phyloP scores from a whole-genome alignment of 352 stramenopile species.

The Phytophthora sojae region DNA sequence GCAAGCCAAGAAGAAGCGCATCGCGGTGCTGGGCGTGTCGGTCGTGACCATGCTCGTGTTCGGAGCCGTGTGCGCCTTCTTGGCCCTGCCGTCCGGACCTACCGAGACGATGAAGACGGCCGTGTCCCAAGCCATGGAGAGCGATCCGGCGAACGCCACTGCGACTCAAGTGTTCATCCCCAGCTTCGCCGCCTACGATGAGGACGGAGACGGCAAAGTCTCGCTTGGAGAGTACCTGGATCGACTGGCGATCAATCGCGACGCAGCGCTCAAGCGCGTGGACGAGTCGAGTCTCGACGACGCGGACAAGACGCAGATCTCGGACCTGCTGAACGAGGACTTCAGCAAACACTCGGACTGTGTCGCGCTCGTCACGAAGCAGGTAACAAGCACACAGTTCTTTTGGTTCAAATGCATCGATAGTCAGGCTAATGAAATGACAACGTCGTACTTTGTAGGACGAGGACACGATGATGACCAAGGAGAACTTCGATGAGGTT shows the following conservation, averaged over 20 bases:
- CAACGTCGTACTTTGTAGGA: slow-evolving; percentile 4
- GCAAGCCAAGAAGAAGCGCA: slow-evolving; percentile 21
- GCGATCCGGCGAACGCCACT: slow-evolving; percentile 11
- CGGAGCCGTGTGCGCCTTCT: slow-evolving; percentile 22
- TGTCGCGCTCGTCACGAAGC: slow-evolving; percentile 9
- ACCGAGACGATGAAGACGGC: slow-evolving; percentile 13
- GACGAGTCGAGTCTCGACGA: slow-evolving; percentile 18
- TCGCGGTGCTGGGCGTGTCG: slow-evolving; percentile 16
- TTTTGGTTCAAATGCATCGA: not conserved
- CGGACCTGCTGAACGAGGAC: slow-evolving; percentile 24
- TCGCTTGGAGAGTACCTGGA: slow-evolving; percentile 35
- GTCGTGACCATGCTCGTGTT: slow-evolving; percentile 27
- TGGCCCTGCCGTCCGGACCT: slow-evolving; percentile 11
- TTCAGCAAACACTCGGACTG: slow-evolving; percentile 28
- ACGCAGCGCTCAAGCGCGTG: slow-evolving; percentile 17
- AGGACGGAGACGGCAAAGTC: slow-evolving; percentile 31
- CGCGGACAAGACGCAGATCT: slow-evolving; percentile 13
- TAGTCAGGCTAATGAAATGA: not conserved
- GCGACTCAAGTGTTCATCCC: slow-evolving; percentile 13
- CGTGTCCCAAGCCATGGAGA: slow-evolving; percentile 32
- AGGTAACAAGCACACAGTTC: slow-evolving; percentile 3
- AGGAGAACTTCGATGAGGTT: slow-evolving; percentile 30
- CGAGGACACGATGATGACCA: slow-evolving; percentile 20
- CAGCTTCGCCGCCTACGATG: slow-evolving; percentile 27
- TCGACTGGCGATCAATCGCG: slow-evolving; percentile 20